phyloP scores from a whole-genome alignment of 225 moss, liverwort and hornwort genomes.

The Bryum argenteum region DNA sequence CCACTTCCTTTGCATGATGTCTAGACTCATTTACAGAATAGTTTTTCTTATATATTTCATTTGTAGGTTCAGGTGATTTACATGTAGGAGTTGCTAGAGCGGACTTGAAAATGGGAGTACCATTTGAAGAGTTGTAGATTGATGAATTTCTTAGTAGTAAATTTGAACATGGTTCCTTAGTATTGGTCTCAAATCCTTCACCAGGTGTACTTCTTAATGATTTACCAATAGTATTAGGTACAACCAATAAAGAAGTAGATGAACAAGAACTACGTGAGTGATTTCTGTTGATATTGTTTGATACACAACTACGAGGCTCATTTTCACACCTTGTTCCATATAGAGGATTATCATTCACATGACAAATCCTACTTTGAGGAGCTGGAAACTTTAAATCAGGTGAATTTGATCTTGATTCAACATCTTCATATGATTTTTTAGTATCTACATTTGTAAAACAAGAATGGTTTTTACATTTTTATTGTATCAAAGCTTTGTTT shows the following conservation, averaged over 20 bases:
- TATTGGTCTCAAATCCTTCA: neutral
- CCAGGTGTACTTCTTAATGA: neutral
- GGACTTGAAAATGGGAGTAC: slow-evolving; percentile 22
- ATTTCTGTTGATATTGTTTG: neutral
- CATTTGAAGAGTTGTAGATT: neutral
- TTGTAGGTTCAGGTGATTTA: slow-evolving; percentile 23
- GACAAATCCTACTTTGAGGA: slow-evolving; percentile 23
- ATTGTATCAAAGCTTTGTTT: neutral
- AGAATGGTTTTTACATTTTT: too few relatives aligned
- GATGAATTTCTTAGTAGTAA: neutral
- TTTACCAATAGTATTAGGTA: neutral
- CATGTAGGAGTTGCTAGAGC: slow-evolving; percentile 13
- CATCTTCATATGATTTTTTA: neutral
- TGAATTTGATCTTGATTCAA: neutral
- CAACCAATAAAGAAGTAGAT: neutral
- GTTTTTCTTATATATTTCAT: neutral
- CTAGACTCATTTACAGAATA: neutral
- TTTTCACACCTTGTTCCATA: slow-evolving; percentile 39
- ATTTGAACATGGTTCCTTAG: neutral
- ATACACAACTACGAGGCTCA: slow-evolving; percentile 4
- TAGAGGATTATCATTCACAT: slow-evolving; percentile 43
- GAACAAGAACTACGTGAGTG: neutral
- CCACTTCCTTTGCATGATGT: neutral
- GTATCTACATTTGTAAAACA: neutral
- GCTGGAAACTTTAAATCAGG: neutral